These are phyloP conservation scores for Arabidopsis thaliana DNA, from an alignment of 345 rosid genomes.

Conservation along the genomic window DNA sequence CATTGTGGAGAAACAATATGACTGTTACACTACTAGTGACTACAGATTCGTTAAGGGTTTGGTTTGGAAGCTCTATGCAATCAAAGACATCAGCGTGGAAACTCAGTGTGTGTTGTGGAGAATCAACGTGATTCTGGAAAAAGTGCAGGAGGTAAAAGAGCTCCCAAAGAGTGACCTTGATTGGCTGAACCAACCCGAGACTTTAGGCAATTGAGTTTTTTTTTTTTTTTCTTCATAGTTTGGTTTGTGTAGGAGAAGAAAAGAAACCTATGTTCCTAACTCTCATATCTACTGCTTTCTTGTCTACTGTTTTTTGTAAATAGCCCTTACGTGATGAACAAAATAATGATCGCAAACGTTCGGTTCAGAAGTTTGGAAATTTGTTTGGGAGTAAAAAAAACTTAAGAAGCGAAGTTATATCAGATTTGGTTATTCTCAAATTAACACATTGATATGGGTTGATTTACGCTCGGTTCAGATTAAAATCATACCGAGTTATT, in stretches of 20 bases:
- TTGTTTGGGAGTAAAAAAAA: too few species aligned
- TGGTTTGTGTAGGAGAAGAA: background rate
- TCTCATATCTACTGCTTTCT: too few species aligned
- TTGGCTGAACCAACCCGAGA: slow-evolving; percentile 6
- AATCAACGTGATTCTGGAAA: background rate
- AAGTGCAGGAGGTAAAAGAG: background rate
- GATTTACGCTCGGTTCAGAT: too few species aligned
- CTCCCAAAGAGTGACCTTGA: slow-evolving; percentile 3
- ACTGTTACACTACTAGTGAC: background rate
- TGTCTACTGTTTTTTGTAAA: too few species aligned
- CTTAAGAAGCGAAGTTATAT: too few species aligned
- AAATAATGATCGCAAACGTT: too few species aligned
- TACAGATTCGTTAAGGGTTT: slow-evolving; percentile 4
- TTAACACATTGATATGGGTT: too few species aligned
- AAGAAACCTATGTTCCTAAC: too few species aligned
- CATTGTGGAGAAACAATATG: slow-evolving; percentile 2
- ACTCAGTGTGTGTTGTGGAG: slow-evolving; percentile 1
- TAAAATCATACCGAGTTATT: too few species aligned
- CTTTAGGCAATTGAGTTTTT: background rate
- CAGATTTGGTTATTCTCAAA: too few species aligned
- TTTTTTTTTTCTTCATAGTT: background rate
- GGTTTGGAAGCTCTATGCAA: background rate
- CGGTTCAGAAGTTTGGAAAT: too few species aligned
- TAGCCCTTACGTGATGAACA: too few species aligned
- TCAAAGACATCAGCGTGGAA: background rate